A percentile compares a stretch with the other conserved stretches of the same genome.
Evolutionary conservation across 441 rosid species (phyloP).

Genomic region (Oxalis stricta): DNA sequence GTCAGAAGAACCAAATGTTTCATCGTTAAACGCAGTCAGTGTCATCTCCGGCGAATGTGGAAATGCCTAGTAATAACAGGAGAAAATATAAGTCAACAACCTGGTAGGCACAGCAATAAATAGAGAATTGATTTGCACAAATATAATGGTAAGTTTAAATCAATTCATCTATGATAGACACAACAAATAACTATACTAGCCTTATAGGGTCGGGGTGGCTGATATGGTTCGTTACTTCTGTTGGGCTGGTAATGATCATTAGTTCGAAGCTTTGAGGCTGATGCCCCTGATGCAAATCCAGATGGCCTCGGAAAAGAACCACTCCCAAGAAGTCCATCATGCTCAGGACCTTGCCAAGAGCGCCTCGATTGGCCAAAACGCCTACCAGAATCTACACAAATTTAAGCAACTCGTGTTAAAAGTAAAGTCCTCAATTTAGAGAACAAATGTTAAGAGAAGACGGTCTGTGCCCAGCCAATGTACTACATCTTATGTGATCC

Average conservation of each 20-base stretch:
- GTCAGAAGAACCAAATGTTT: conserved; percentile 93
- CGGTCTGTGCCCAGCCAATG: not conserved
- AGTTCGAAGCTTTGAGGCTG: conserved; percentile 49
- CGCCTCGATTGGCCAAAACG: conserved; percentile 64
- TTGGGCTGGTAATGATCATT: conserved; percentile 53
- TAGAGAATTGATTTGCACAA: not conserved
- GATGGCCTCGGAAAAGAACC: conserved; percentile 85
- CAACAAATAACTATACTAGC: conserved; percentile 22
- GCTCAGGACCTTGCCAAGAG: conserved; percentile 79
- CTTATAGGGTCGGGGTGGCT: conserved; percentile 96
- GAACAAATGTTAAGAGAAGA: no score
- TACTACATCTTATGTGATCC: no score
- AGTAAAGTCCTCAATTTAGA: no score
- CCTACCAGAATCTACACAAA: conserved; percentile 49
- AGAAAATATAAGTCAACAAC: no score
- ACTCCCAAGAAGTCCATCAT: conserved; percentile 97
- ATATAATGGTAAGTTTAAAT: not conserved
- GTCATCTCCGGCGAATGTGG: conserved; percentile 60
- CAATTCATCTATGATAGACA: not conserved
- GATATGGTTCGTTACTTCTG: conserved; percentile 74
- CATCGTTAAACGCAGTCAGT: conserved; percentile 72
- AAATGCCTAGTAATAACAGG: conserved; percentile 42
- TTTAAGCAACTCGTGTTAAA: no score
- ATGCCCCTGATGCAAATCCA: conserved; percentile 46
- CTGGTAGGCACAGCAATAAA: no score